Conservation (phyloP, 139 green algal species). For the Auxenochlorella pyrenoidosa region DNA sequence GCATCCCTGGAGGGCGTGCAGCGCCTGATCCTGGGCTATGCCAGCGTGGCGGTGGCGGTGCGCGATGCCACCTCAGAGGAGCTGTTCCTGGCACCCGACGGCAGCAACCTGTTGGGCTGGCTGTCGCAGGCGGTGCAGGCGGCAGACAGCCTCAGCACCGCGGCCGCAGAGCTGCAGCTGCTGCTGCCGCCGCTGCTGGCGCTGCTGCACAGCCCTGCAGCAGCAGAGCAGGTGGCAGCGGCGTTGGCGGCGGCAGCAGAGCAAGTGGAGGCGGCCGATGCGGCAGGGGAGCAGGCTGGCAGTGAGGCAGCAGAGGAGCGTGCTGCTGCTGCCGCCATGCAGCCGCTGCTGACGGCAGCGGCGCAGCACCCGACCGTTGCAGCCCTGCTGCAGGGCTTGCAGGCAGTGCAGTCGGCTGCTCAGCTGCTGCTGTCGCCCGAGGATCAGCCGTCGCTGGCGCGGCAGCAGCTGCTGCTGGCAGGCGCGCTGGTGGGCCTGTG, state of each 20-base stretch:
- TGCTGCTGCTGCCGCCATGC: not conserved
- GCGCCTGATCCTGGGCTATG: slow-evolving; percentile 34
- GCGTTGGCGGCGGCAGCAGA: not conserved
- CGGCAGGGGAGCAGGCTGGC: not conserved
- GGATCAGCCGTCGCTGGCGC: not conserved
- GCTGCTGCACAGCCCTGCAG: not conserved
- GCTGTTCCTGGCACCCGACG: not conserved
- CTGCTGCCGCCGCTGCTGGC: slow-evolving; percentile 20
- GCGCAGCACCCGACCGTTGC: slow-evolving; percentile 8
- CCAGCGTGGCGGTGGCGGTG: not conserved
- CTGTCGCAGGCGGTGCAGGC: slow-evolving; percentile 35
- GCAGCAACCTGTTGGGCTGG: slow-evolving; percentile 27
- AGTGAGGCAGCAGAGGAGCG: not conserved
- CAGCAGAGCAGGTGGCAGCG: not conserved
- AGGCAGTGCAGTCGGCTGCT: slow-evolving; percentile 13
- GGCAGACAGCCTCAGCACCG: slow-evolving; percentile 22
- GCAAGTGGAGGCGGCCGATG: not conserved
- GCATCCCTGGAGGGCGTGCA: slow-evolving; percentile 13
- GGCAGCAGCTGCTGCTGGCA: slow-evolving; percentile 4
- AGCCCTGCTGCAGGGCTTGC: slow-evolving; percentile 23
- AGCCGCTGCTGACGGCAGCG: slow-evolving; percentile 3
- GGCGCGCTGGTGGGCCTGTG: not conserved
- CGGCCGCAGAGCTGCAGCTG: slow-evolving; percentile 39
- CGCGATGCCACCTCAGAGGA: slow-evolving; percentile 6
- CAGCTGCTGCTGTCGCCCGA: slow-evolving; percentile 4